phyloP scores from a whole-genome alignment of 495 filamentous ascomycete genomes.

The Aspergillus coremiiformis region DNA sequence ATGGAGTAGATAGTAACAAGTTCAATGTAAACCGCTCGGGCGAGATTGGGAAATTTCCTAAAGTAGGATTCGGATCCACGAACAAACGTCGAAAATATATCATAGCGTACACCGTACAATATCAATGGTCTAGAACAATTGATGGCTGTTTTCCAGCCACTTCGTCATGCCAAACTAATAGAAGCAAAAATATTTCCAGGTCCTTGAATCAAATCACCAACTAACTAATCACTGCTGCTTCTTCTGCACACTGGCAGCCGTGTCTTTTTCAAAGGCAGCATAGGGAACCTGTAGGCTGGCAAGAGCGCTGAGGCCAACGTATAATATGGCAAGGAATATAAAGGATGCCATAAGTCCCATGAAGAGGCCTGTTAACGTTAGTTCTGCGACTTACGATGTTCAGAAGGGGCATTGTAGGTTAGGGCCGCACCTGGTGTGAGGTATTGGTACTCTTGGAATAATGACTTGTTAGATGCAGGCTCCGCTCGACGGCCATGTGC shows the following conservation, averaged over 20 bases:
- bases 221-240: conserved; percentile 54
- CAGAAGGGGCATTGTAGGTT: background rate
- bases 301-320: conserved; percentile 67
- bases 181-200: background rate
- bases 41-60: background rate
- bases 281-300: conserved; percentile 80
- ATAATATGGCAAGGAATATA: conserved; percentile 66
- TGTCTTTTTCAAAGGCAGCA: conserved; percentile 93
- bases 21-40: too few species aligned
- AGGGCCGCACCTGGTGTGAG: conserved; percentile 58
- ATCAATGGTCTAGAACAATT: background rate
- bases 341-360: conserved; percentile 65
- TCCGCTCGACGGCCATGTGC: conserved; percentile 23
- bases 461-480: conserved; percentile 38
- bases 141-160: background rate
- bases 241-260: conserved; percentile 77
- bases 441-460: conserved; percentile 91
- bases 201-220: conserved; percentile 3
- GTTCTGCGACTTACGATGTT: background rate
- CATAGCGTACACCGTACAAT: background rate
- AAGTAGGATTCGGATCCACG: background rate
- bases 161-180: background rate
- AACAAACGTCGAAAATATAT: background rate
- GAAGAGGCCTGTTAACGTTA: conserved; percentile 55
- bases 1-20: too few species aligned